phyloP scores from a whole-genome alignment of 306 rosid genomes.

The Adenanthera pavonina region DNA sequence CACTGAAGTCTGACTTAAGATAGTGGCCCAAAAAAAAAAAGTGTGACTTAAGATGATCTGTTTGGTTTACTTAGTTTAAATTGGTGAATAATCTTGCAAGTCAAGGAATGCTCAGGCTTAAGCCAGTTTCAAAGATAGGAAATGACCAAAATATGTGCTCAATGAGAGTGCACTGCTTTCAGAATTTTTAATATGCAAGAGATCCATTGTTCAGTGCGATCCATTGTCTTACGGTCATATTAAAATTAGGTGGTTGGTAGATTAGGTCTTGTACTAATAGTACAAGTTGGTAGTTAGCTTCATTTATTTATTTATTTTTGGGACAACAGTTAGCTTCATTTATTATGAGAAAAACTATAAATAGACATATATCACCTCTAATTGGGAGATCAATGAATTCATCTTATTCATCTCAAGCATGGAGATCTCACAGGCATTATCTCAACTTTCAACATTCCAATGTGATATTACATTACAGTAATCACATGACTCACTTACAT shows the following conservation, averaged over 20 bases:
- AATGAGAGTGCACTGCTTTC: background rate
- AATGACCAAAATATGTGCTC: background rate
- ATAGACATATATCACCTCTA: too few relatives aligned
- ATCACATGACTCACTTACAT: background rate
- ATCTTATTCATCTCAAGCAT: too few relatives aligned
- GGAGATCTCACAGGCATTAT: background rate
- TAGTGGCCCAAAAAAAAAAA: background rate
- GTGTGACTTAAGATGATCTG: too few relatives aligned
- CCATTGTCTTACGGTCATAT: background rate
- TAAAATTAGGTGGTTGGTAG: background rate
- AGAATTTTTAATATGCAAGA: background rate
- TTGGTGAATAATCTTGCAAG: constrained; percentile 4
- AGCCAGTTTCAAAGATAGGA: background rate
- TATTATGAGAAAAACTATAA: too few relatives aligned
- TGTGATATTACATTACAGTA: constrained; percentile 1
- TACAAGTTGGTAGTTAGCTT: too few relatives aligned
- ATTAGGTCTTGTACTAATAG: too few relatives aligned
- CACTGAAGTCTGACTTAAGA: constrained; percentile 13
- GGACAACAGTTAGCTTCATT: too few relatives aligned
- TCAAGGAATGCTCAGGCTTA: constrained; percentile 6
- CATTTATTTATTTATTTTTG: too few relatives aligned
- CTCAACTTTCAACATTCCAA: background rate
- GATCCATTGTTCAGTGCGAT: background rate
- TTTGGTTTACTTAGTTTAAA: background rate
- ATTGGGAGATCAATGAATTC: too few relatives aligned